Evolutionary conservation across 208 protist genomes (phyloP).

Genomic region (Trypanosoma congolense): DNA sequence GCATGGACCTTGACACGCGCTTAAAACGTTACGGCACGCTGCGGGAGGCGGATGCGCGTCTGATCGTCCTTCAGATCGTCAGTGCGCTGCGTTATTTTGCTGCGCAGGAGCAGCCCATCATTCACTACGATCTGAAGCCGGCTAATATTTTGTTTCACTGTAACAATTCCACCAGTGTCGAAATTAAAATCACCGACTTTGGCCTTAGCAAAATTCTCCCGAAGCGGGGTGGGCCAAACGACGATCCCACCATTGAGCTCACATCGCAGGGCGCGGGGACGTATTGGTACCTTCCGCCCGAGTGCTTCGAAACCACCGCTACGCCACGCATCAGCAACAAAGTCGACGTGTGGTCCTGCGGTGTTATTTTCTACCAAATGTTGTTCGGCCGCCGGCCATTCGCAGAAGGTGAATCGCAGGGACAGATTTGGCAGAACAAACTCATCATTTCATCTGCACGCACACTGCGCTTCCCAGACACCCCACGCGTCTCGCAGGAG

Average conservation of each 20-base stretch:
- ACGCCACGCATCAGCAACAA: slow-evolving; percentile 86
- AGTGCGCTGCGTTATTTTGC: slow-evolving; percentile 90
- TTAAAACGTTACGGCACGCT: slow-evolving; percentile 78
- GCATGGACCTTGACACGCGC: slow-evolving; percentile 89
- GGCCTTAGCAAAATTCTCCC: slow-evolving; percentile 94
- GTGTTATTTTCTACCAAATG: slow-evolving; percentile 95
- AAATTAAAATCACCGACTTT: slow-evolving; percentile 97
- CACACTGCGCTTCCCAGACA: slow-evolving; percentile 60
- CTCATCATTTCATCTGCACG: slow-evolving; percentile 62
- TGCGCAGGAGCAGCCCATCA: slow-evolving; percentile 72
- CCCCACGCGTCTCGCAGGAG: slow-evolving; percentile 69
- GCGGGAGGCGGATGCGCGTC: slow-evolving; percentile 83
- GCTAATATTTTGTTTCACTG: slow-evolving; percentile 78
- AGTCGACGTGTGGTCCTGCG: slow-evolving; percentile 90
- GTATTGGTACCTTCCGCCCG: slow-evolving; percentile 95
- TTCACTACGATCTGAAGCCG: slow-evolving; percentile 92
- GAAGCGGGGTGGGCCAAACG: slow-evolving; percentile 38
- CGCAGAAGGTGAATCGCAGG: slow-evolving; percentile 89
- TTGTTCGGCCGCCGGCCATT: slow-evolving; percentile 93
- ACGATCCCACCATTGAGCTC: slow-evolving; percentile 90
- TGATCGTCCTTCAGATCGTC: slow-evolving; percentile 89
- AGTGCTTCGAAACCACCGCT: slow-evolving; percentile 89
- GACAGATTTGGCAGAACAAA: slow-evolving; percentile 79
- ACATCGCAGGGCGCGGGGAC: slow-evolving; percentile 95
- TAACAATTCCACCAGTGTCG: slow-evolving; percentile 47